Evolutionary conservation across 1,284 basidiomycete species (phyloP), one percentile per base, ranked within the genome.

Genomic region (Austroboletus niveus): DNA sequence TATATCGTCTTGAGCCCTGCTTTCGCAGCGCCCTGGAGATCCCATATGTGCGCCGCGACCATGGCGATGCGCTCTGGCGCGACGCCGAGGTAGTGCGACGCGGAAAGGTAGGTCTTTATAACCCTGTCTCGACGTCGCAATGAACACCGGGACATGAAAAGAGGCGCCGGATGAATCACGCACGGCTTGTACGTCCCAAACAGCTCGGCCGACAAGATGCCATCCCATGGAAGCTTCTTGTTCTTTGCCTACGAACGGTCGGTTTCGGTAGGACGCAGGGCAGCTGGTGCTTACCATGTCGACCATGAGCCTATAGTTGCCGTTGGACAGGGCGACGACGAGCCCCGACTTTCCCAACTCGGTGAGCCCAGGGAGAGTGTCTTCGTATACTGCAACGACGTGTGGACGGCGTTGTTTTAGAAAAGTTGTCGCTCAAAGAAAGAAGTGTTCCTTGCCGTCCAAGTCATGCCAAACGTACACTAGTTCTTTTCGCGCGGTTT

Each of bases 161-260:
- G 27, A 7, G 15, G 14, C 36, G 14, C 10, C 20, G 39, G n/a
- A 36, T 5, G 35, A 15, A 44, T 38, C 34, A 68, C 76, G 45
- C 48, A 84, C 81, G 84, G 82, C 62, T 87, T 87, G 70, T 78
- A 85, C 0, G 78, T 76, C 6, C 72, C 70, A 42, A 85, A 80
- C 8, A 86, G 65, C 50, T 85, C 81, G 1, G 76, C 70, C 1
- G 82, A 83, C 52, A 87, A 75, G 14, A 87, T 68, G 1, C 75
- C 71, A 57, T 87, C 81, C 83, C 82, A 87, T 0, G 81, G 82
- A 7, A 87, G 69, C 27, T 77, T 68, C 1, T 80, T 78, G 52
- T 77, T 64, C 60, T 81, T 85, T 2, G 83, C 81, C 83, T 85
- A 17, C 8, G 3, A 36, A 36, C 27, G 27, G 27, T n/a, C 35